Evolutionary conservation across 2,329 filamentous ascomycete species (phyloP).

Genomic region (Nemania diffusa): DNA sequence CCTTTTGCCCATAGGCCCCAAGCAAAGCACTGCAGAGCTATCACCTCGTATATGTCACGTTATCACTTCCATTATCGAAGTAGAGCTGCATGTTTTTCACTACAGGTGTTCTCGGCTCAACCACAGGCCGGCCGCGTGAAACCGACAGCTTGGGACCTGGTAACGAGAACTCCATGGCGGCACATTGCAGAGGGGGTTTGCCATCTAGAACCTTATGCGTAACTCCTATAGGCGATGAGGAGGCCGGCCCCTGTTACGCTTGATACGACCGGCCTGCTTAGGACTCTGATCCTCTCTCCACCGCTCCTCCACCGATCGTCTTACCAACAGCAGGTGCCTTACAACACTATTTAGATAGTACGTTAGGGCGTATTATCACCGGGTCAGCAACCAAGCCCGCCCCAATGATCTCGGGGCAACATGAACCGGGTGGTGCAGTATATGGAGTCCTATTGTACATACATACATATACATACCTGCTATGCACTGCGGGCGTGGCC

Average conservation of each 20-base stretch:
- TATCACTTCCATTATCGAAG: slow-evolving; percentile 34
- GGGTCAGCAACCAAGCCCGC: background rate
- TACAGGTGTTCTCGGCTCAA: slow-evolving; percentile 32
- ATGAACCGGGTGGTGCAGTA: background rate
- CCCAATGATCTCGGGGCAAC: background rate
- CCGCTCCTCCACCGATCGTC: slow-evolving; percentile 8
- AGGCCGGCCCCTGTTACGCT: slow-evolving; percentile 3
- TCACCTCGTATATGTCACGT: slow-evolving; percentile 40
- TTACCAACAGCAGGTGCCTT: background rate
- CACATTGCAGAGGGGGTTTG: slow-evolving; percentile 12
- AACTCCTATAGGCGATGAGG: background rate
- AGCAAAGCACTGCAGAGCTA: slow-evolving; percentile 31
- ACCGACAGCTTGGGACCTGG: slow-evolving; percentile 39
- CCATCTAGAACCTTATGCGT: slow-evolving; percentile 10
- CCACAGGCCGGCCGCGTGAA: slow-evolving; percentile 31
- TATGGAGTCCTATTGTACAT: background rate
- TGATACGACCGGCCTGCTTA: slow-evolving; percentile 5
- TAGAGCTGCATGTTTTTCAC: slow-evolving; percentile 22
- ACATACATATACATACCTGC: background rate
- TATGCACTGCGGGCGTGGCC: background rate
- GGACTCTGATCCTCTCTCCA: slow-evolving; percentile 10
- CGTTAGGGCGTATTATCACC: background rate
- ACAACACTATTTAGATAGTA: background rate
- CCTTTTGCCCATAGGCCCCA: slow-evolving; percentile 30
- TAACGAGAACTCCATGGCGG: slow-evolving; percentile 28